Conservation (phyloP, 2,329 filamentous ascomycete genomes). For the Sporothrix euskadiensis region DNA sequence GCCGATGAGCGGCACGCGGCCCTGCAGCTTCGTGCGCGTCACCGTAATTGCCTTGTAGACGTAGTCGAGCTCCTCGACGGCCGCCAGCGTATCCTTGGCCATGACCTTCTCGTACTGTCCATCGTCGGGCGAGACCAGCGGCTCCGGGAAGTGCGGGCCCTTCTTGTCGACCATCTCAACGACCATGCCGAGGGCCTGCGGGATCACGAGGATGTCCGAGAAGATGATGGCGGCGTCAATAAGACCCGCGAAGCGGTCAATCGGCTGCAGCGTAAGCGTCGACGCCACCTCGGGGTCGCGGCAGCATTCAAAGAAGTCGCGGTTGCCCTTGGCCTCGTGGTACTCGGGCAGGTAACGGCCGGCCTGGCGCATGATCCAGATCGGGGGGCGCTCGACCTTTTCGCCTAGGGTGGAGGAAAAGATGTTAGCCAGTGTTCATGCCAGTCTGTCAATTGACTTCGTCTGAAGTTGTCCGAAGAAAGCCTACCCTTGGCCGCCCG, state of each 20-base stretch:
- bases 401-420: constrained; percentile 59
- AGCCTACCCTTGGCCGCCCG: constrained; percentile 80
- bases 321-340: constrained; percentile 84
- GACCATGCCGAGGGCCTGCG: constrained; percentile 97
- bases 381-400: constrained; percentile 86
- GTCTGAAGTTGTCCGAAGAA: background rate
- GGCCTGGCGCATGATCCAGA: constrained; percentile 99
- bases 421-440: constrained; percentile 23
- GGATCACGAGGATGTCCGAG: constrained; percentile 96
- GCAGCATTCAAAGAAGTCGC: constrained; percentile 98
- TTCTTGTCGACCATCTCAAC: constrained; percentile 99
- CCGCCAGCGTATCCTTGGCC: constrained; percentile 72
- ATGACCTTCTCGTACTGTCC: constrained; percentile 79
- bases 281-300: constrained; percentile 90
- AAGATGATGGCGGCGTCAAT: constrained; percentile 98
- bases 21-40: constrained; percentile 82
- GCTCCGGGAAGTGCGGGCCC: constrained; percentile 89
- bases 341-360: constrained; percentile 98
- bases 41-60: constrained; percentile 94
- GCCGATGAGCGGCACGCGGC: constrained; percentile 87
- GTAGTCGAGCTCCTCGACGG: constrained; percentile 79
- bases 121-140: constrained; percentile 76
- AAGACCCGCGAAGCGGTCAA: constrained; percentile 86
- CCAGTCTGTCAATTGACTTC: constrained; percentile 23
- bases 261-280: constrained; percentile 88